A percentile compares a stretch with the other conserved stretches of the same genome.
Conservation (phyloP, 2,329 filamentous ascomycete genomes). For the Cucurbitaria berberidis region DNA sequence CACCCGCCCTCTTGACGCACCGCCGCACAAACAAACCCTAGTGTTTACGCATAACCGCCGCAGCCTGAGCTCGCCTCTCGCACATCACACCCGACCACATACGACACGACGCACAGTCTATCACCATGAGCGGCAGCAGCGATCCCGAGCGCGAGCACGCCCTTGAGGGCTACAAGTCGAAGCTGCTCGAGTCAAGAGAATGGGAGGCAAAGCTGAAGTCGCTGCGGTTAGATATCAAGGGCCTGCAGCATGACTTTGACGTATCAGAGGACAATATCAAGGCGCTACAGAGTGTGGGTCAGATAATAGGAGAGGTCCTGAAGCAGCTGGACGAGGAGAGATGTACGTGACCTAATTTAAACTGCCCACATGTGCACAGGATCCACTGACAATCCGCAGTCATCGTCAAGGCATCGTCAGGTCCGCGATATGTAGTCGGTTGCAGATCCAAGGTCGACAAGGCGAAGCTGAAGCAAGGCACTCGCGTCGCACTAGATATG, state of each 20-base stretch:
- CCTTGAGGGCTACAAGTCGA: slow-evolving; percentile 60
- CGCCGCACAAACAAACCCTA: slow-evolving; percentile 9
- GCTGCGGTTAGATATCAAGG: slow-evolving; percentile 93
- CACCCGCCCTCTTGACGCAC: neutral
- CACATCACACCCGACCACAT: slow-evolving; percentile 12
- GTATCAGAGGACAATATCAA: slow-evolving; percentile 99
- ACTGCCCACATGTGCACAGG: slow-evolving; percentile 3
- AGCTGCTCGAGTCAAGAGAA: slow-evolving; percentile 87
- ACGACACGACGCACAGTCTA: slow-evolving; percentile 6
- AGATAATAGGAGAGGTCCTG: slow-evolving; percentile 98
- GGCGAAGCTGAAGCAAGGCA: slow-evolving; percentile 95
- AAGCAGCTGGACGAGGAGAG: slow-evolving; percentile 99
- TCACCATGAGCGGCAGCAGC: slow-evolving; percentile 46
- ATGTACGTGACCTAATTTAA: slow-evolving; percentile 67
- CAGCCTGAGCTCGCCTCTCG: slow-evolving; percentile 23
- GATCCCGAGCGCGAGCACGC: slow-evolving; percentile 60
- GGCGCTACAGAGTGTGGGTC: slow-evolving; percentile 95
- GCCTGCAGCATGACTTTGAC: slow-evolving; percentile 91
- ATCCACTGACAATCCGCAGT: slow-evolving; percentile 60
- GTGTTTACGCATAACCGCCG: slow-evolving; percentile 30
- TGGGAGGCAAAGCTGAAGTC: slow-evolving; percentile 98
- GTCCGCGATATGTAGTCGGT: slow-evolving; percentile 95
- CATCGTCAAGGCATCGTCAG: slow-evolving; percentile 97
- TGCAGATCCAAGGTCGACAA: slow-evolving; percentile 99
- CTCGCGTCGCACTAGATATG: slow-evolving; percentile 97